phyloP scores from a whole-genome alignment of 352 stramenopile genomes.

The Bremia lactucae region DNA sequence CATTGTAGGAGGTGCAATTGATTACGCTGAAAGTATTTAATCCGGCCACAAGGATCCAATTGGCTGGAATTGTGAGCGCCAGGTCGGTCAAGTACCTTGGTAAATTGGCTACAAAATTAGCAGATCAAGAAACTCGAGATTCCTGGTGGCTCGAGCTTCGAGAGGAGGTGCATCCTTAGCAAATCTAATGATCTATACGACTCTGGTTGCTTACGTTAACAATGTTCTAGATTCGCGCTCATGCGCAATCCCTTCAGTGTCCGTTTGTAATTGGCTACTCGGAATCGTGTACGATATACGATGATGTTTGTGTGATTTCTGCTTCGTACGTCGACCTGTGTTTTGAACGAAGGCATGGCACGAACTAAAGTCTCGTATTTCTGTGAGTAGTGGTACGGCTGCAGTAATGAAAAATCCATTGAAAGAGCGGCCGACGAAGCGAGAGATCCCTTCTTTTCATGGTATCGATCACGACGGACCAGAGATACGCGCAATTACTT shows the following conservation, averaged over 20 bases:
- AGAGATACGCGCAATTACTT: conserved; percentile 19
- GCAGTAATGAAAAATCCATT: conserved; percentile 68
- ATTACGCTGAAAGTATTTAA: conserved; percentile 91
- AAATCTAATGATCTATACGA: neutral
- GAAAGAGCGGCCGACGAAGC: conserved; percentile 20
- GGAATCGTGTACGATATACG: conserved; percentile 94
- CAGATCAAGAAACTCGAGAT: conserved; percentile 95
- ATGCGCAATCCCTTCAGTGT: conserved; percentile 93
- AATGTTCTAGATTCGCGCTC: conserved; percentile 84
- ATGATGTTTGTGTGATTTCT: conserved; percentile 95
- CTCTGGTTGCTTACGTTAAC: neutral
- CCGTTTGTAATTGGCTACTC: conserved; percentile 94
- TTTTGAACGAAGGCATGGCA: neutral
- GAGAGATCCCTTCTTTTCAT: conserved; percentile 31
- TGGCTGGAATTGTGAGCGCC: conserved; percentile 79
- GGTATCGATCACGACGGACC: conserved; percentile 31
- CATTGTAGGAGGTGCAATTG: conserved; percentile 92
- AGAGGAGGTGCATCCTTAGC: conserved; percentile 69
- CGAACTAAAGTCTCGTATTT: neutral
- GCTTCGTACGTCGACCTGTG: conserved; percentile 63
- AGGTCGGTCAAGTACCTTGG: conserved; percentile 86
- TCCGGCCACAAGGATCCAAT: conserved; percentile 54
- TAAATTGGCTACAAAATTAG: conserved; percentile 90
- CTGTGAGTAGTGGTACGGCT: conserved; percentile 45
- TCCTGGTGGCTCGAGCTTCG: conserved; percentile 96